Conservation (phyloP, 108 stramenopile species). For the Pelagomonas calceolata region DNA sequence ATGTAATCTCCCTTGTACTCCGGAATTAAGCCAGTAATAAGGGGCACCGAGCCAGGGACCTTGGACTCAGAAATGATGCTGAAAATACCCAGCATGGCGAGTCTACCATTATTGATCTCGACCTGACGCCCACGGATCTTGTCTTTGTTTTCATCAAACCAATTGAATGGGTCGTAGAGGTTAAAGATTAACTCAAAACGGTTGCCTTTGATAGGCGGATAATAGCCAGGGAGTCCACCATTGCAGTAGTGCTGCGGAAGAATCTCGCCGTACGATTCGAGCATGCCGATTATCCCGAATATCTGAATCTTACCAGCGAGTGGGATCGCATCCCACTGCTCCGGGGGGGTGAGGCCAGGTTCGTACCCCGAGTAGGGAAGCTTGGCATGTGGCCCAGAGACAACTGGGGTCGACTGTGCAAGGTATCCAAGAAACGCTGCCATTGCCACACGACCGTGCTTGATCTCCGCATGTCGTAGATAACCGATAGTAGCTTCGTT, state of each 20-base stretch:
- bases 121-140: background rate
- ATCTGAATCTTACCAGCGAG: slow-evolving; percentile 15
- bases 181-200: background rate
- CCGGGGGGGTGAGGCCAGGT: slow-evolving; percentile 6
- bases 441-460: slow-evolving; percentile 58
- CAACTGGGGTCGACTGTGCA: slow-evolving; percentile 45
- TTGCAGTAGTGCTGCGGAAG: background rate
- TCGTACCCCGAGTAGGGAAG: background rate
- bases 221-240: background rate
- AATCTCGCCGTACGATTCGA: slow-evolving; percentile 54
- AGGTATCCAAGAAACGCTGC: slow-evolving; percentile 59
- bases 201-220: background rate
- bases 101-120: slow-evolving; percentile 11
- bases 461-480: slow-evolving; percentile 48
- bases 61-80: slow-evolving; percentile 2
- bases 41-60: background rate
- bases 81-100: slow-evolving; percentile 3
- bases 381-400: slow-evolving; percentile 26
- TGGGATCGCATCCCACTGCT: slow-evolving; percentile 11
- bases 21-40: background rate
- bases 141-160: background rate
- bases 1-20: background rate
- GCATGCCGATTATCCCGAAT: slow-evolving; percentile 30
- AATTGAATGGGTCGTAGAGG: background rate
- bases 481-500: slow-evolving; percentile 53